A percentile compares a stretch with the other conserved stretches of the same genome.
These are phyloP conservation scores for Osmozyma mogii DNA, from an alignment of 805 yeast genomes.

Conservation along the genomic window DNA sequence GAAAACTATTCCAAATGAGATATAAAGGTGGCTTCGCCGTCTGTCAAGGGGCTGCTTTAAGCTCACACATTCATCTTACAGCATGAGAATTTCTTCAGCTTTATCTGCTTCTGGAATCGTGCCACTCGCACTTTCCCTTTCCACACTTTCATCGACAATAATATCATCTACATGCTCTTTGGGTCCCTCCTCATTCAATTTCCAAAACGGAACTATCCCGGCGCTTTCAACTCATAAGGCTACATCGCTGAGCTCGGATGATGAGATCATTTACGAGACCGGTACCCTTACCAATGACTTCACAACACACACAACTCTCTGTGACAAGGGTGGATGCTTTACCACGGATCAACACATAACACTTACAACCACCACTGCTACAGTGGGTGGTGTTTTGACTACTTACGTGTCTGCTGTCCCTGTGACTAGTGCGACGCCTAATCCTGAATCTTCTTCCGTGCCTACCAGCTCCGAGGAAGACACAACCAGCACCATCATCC, in stretches of 20 bases:
- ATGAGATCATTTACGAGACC: conserved; percentile 7
- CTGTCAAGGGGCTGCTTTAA: too few species aligned
- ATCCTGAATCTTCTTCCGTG: conserved; percentile 1
- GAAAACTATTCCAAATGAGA: too few species aligned
- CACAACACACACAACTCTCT: conserved; percentile 19
- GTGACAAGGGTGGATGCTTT: conserved; percentile 21
- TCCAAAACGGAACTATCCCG: conserved; percentile 1
- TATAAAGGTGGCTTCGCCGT: too few species aligned
- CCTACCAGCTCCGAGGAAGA: conserved; percentile 3
- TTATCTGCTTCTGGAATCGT: too few species aligned
- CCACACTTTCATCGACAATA: conserved; percentile 11
- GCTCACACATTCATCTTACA: too few species aligned
- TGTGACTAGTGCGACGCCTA: conserved; percentile 3
- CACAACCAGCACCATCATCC: conserved; percentile 7
- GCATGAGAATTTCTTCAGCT: too few species aligned
- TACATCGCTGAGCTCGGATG: background rate
- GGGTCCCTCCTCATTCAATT: conserved; percentile 1
- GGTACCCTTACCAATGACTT: conserved; percentile 8
- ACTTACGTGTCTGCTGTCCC: conserved; percentile 28
- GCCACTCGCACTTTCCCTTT: too few species aligned
- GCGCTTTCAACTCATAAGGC: background rate
- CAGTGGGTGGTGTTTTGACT: conserved; percentile 33
- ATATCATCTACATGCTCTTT: conserved; percentile 8
- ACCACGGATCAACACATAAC: conserved; percentile 27
- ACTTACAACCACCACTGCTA: conserved; percentile 27